Conservation (phyloP, 2,329 filamentous ascomycete genomes). For the Blastomyces gilchristii region DNA sequence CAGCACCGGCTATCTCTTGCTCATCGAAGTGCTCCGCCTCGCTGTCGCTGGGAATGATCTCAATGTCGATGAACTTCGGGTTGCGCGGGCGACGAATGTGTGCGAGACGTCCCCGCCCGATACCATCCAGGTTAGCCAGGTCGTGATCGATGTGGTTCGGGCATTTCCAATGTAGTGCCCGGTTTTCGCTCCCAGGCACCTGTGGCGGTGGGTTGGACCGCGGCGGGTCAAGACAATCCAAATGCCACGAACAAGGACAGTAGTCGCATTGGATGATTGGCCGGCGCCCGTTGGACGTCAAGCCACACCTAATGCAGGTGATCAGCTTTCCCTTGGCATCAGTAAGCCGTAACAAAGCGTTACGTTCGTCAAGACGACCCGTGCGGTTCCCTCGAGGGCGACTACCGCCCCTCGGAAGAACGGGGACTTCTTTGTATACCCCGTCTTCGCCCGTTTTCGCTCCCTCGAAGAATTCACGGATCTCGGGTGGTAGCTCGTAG, state of each 20-base stretch:
- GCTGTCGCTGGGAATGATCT: conserved; percentile 48
- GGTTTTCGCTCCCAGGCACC: conserved; percentile 37
- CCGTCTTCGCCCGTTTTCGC: conserved; percentile 67
- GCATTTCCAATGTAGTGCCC: conserved; percentile 71
- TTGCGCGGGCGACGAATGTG: conserved; percentile 27
- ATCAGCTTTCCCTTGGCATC: conserved; percentile 65
- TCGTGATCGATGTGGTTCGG: conserved; percentile 76
- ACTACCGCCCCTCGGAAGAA: conserved; percentile 16
- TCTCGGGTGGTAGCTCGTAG: conserved; percentile 58
- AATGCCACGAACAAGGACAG: conserved; percentile 76
- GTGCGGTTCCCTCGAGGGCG: conserved; percentile 11
- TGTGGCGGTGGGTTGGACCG: conserved; percentile 63
- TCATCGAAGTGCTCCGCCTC: conserved; percentile 48
- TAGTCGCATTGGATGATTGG: conserved; percentile 78
- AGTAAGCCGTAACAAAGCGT: conserved; percentile 43
- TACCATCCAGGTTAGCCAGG: conserved; percentile 48
- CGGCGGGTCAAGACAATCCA: conserved; percentile 83
- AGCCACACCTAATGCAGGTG: conserved; percentile 66
- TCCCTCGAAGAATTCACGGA: conserved; percentile 69
- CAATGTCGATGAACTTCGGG: conserved; percentile 57
- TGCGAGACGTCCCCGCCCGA: conserved; percentile 34
- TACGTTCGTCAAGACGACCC: conserved; percentile 16
- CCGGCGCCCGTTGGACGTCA: conserved; percentile 51
- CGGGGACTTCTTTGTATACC: conserved; percentile 61
- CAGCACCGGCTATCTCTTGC: conserved; percentile 51